A percentile compares a stretch with the other conserved stretches of the same genome.
Conservation (phyloP, 2,329 filamentous ascomycete species). For the Diaporthe citri region DNA sequence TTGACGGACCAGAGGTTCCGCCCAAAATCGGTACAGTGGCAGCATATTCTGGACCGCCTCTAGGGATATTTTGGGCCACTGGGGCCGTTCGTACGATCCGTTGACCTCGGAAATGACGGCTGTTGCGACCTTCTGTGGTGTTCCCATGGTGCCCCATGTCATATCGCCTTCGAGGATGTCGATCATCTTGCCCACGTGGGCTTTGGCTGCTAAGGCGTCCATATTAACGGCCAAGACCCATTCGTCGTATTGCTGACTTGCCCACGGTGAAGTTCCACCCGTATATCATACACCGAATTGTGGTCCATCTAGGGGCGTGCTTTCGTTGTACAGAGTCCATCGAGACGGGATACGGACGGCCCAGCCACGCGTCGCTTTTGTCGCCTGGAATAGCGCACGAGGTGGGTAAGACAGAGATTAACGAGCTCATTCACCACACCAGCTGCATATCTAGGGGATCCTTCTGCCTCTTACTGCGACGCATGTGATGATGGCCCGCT, state of each 20-base stretch:
- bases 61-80: background rate
- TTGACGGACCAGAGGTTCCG: constrained; percentile 27
- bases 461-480: background rate
- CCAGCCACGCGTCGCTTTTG: background rate
- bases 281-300: background rate
- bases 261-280: background rate
- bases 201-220: background rate
- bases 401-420: constrained; percentile 35
- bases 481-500: background rate
- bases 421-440: constrained; percentile 14
- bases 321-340: background rate
- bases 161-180: background rate
- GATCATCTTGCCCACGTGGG: constrained; percentile 1
- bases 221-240: background rate
- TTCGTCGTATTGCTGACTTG: background rate
- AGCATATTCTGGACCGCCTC: background rate
- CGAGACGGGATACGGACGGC: background rate
- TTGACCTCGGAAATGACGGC: background rate
- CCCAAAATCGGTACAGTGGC: background rate
- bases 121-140: background rate
- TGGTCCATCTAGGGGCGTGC: background rate
- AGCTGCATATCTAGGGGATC: constrained; percentile 9
- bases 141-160: background rate
- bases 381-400: background rate
- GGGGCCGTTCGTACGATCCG: background rate